These are phyloP conservation scores for Taphrina deformans DNA, from an alignment of 1,139 yeast species.

Conservation along the genomic window DNA sequence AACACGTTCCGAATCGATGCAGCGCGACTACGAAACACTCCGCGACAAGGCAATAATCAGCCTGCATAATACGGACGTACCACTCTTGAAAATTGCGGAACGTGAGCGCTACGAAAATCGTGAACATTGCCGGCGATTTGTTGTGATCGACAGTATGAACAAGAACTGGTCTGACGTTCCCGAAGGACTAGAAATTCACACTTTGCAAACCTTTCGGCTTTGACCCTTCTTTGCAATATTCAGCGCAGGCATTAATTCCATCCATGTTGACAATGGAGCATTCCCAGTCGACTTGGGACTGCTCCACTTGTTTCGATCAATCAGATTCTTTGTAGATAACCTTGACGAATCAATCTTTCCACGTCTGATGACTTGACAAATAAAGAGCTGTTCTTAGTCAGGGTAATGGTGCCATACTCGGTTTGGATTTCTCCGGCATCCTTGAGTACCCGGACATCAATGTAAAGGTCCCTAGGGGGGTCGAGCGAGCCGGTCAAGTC, in stretches of 20 bases:
- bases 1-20: background rate
- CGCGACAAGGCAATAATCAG: background rate
- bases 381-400: slow-evolving; percentile 93
- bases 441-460: slow-evolving; percentile 86
- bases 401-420: slow-evolving; percentile 91
- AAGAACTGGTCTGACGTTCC: background rate
- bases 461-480: slow-evolving; percentile 88
- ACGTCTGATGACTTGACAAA: slow-evolving; percentile 93
- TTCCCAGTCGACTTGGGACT: background rate
- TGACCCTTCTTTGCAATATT: background rate
- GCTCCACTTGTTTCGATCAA: too few relatives aligned
- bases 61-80: background rate
- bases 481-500: slow-evolving; percentile 83
- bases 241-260: background rate
- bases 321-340: slow-evolving; percentile 54
- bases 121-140: background rate
- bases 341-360: slow-evolving; percentile 90
- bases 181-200: background rate
- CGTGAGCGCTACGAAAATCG: background rate
- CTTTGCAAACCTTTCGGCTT: background rate
- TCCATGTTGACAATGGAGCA: background rate
- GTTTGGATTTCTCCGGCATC: slow-evolving; percentile 98
- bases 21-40: background rate
- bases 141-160: background rate
- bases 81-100: background rate